Evolutionary conservation across 2,329 filamentous ascomycete species (phyloP).

Genomic region (Botryotinia convoluta): DNA sequence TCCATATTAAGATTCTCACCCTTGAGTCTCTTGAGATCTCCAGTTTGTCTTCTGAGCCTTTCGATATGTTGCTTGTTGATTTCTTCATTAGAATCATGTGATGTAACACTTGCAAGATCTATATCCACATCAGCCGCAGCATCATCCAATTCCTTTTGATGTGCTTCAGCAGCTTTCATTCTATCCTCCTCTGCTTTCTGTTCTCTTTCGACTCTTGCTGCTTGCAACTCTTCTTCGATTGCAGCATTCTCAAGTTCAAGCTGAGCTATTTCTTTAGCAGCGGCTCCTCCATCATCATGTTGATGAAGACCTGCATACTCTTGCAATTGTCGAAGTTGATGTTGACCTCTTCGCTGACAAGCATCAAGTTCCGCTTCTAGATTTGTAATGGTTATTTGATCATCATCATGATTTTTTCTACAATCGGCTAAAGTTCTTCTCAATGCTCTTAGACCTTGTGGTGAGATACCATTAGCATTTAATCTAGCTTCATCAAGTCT

Average conservation of each 20-base stretch:
- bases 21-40: not conserved
- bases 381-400: not conserved
- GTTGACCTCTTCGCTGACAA: not conserved
- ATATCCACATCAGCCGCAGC: not conserved
- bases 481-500: slow-evolving; percentile 5
- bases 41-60: not conserved
- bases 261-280: not conserved
- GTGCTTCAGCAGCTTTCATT: not conserved
- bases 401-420: not conserved
- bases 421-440: not conserved
- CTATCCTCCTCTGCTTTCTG: not conserved
- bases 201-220: not conserved
- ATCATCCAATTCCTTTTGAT: not conserved
- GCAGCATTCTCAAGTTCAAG: not conserved
- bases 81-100: slow-evolving; percentile 4
- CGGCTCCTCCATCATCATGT: not conserved
- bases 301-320: not conserved
- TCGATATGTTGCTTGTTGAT: slow-evolving; percentile 7
- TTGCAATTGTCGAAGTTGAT: not conserved
- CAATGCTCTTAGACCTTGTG: not conserved
- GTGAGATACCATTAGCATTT: slow-evolving; percentile 7
- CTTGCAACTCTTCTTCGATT: not conserved
- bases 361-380: not conserved
- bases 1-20: not conserved
- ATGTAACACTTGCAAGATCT: not conserved